Conservation (phyloP, 495 filamentous ascomycete species). For the Aspergillus sclerotiicarbonarius region DNA sequence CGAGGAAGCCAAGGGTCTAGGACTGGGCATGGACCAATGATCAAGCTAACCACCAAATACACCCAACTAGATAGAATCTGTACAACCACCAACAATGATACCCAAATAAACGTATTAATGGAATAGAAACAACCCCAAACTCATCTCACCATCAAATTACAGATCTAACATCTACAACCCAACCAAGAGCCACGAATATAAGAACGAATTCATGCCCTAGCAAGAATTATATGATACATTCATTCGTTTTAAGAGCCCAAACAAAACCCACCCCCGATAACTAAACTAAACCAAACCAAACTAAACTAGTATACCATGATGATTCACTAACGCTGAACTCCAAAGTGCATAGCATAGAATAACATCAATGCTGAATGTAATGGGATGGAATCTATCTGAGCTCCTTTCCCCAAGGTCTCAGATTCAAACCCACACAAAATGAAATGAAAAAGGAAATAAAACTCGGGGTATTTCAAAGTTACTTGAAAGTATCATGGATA, state of each 20-base stretch:
- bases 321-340: slow-evolving; percentile 34
- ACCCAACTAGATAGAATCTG: background rate
- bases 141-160: too few species aligned
- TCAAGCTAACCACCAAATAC: background rate
- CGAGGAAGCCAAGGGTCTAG: slow-evolving; percentile 75
- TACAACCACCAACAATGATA: slow-evolving; percentile 25
- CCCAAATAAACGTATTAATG: slow-evolving; percentile 14
- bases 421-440: slow-evolving; percentile 13
- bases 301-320: slow-evolving; percentile 1
- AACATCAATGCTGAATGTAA: too few species aligned
- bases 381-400: too few species aligned
- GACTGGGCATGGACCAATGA: slow-evolving; percentile 42
- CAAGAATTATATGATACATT: background rate
- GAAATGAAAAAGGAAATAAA: slow-evolving; percentile 9
- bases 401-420: slow-evolving; percentile 7
- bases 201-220: too few species aligned
- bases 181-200: too few species aligned
- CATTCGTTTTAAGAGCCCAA: slow-evolving; percentile 3
- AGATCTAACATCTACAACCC: too few species aligned
- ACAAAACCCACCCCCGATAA: background rate
- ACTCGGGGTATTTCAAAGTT: background rate
- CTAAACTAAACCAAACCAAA: background rate
- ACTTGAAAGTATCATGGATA: background rate
- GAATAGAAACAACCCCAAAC: background rate
- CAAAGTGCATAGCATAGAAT: slow-evolving; percentile 20